phyloP scores from a whole-genome alignment of 2,329 filamentous ascomycete genomes.

The Penicillium digitatum region DNA sequence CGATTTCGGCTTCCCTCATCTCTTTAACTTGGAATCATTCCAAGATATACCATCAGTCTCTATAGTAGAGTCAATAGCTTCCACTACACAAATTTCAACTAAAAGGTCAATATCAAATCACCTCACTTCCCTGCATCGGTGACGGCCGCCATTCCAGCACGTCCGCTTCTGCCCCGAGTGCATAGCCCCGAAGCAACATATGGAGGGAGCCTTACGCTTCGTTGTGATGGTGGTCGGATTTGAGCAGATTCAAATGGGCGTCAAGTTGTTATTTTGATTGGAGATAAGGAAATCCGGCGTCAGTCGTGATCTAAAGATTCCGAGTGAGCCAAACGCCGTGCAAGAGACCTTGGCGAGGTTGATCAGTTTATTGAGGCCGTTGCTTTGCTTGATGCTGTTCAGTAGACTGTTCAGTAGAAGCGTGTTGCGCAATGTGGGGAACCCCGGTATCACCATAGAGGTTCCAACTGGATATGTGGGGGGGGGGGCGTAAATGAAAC shows the following conservation, averaged over 20 bases:
- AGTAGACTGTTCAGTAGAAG: too few relatives aligned
- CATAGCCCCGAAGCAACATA: not conserved
- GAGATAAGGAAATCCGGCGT: too few relatives aligned
- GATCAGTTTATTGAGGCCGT: constrained; percentile 44
- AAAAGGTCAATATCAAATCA: not conserved
- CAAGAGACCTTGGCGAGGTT: constrained; percentile 49
- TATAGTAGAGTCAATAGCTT: not conserved
- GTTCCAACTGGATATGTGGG: not conserved
- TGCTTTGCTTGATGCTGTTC: constrained; percentile 41
- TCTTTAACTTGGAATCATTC: not conserved
- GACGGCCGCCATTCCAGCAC: not conserved
- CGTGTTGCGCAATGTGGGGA: constrained; percentile 41
- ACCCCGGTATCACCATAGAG: constrained; percentile 45
- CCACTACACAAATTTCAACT: not conserved
- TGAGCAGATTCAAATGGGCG: not conserved
- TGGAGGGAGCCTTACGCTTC: not conserved
- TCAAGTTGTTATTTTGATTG: too few relatives aligned
- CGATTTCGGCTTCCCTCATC: not conserved
- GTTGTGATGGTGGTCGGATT: not conserved
- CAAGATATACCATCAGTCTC: too few relatives aligned
- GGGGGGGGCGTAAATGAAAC: too few relatives aligned
- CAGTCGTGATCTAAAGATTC: not conserved
- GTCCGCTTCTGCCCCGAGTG: not conserved
- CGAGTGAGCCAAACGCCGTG: constrained; percentile 48
- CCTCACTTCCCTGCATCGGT: not conserved